phyloP scores from a whole-genome alignment of 495 filamentous ascomycete genomes.

The Cercophora samala region DNA sequence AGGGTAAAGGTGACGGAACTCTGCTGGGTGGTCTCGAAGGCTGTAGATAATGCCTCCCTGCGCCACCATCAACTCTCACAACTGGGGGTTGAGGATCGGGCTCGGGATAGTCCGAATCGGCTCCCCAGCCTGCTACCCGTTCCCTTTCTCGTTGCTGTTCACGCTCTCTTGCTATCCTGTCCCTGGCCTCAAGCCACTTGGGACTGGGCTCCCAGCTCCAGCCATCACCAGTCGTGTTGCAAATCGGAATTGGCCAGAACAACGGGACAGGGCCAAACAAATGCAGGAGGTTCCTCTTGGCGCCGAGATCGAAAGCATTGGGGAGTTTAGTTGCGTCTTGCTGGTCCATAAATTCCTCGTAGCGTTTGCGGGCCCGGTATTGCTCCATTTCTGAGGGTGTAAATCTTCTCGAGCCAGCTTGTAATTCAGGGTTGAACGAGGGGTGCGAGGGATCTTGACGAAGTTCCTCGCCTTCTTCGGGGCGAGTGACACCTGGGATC shows the following conservation, averaged over 20 bases:
- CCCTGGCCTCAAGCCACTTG: slow-evolving; percentile 65
- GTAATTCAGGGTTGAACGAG: slow-evolving; percentile 37
- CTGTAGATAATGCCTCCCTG: slow-evolving; percentile 35
- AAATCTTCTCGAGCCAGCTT: slow-evolving; percentile 48
- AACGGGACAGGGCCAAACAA: slow-evolving; percentile 70
- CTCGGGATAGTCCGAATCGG: slow-evolving; percentile 27
- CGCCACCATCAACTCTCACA: slow-evolving; percentile 24
- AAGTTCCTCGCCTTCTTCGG: slow-evolving; percentile 72
- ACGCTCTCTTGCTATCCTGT: slow-evolving; percentile 55
- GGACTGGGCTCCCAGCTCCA: slow-evolving; percentile 88
- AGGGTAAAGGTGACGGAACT: slow-evolving; percentile 6
- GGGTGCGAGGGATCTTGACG: slow-evolving; percentile 20
- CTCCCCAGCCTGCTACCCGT: slow-evolving; percentile 54
- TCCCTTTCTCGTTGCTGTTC: slow-evolving; percentile 59
- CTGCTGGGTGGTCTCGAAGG: slow-evolving; percentile 10
- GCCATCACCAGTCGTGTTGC: slow-evolving; percentile 85
- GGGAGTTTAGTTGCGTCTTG: slow-evolving; percentile 81
- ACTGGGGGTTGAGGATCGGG: slow-evolving; percentile 11
- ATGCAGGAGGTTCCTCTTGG: slow-evolving; percentile 71
- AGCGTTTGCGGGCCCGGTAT: slow-evolving; percentile 64
- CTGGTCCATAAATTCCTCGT: slow-evolving; percentile 86
- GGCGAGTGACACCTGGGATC: slow-evolving; percentile 72
- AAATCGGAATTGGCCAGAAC: slow-evolving; percentile 77
- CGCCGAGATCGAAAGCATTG: slow-evolving; percentile 88
- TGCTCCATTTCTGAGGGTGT: slow-evolving; percentile 70